These are phyloP conservation scores for Oryza meridionalis DNA, from an alignment of 176 grass and related monocot species.

Conservation along the genomic window DNA sequence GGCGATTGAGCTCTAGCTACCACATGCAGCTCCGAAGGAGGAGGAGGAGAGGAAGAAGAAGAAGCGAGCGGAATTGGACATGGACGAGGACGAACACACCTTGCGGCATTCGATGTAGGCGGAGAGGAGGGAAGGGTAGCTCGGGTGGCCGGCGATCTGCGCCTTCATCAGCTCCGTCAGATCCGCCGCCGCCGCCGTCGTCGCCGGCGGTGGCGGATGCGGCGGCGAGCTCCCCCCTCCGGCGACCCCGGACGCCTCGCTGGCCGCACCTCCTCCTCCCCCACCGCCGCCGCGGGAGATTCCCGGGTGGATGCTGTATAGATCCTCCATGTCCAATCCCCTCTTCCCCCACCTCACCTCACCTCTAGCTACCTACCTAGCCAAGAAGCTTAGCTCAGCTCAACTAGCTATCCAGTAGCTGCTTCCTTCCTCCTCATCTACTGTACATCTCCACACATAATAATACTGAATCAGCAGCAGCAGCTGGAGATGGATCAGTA, in stretches of 20 bases:
- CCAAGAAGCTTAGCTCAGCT: background rate
- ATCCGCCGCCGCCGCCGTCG: constrained; percentile 45
- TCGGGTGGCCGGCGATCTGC: constrained; percentile 91
- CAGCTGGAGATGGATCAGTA: background rate
- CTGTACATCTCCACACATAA: constrained; percentile 28
- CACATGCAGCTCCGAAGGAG: background rate
- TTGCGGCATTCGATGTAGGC: constrained; percentile 98
- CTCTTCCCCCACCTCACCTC: constrained; percentile 2
- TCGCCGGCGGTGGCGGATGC: constrained; percentile 8
- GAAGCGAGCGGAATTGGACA: background rate
- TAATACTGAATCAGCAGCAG: background rate
- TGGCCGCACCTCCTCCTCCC: constrained; percentile 20
- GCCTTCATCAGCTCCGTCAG: constrained; percentile 86
- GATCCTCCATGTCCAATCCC: constrained; percentile 66
- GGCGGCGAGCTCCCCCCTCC: constrained; percentile 24
- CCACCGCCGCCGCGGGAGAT: constrained; percentile 45
- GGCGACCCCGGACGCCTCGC: constrained; percentile 47
- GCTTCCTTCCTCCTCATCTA: constrained; percentile 13
- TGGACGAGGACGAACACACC: constrained; percentile 37
- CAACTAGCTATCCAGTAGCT: background rate
- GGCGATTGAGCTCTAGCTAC: background rate
- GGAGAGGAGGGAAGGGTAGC: constrained; percentile 84
- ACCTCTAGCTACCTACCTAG: background rate
- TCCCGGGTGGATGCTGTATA: constrained; percentile 88
- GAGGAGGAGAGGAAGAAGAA: background rate